Conservation (phyloP, 2,329 filamentous ascomycete species). For the Byssoonygena ceratinophila region DNA sequence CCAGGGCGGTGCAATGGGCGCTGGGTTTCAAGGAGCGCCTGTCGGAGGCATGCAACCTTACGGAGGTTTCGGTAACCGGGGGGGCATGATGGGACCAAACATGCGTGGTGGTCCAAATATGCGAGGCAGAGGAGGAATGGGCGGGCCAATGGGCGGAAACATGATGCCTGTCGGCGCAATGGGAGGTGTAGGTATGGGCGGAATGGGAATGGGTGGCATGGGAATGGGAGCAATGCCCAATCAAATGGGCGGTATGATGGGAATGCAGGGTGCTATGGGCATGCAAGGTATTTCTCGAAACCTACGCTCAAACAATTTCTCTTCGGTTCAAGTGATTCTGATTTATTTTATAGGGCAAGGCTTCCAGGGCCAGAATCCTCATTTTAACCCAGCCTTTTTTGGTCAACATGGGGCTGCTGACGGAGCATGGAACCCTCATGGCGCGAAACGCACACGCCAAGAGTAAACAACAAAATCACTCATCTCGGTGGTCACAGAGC, state of each 20-base stretch:
- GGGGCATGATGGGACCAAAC: constrained; percentile 42
- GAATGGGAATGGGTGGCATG: constrained; percentile 44
- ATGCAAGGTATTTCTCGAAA: constrained; percentile 37
- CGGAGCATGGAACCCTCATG: constrained; percentile 70
- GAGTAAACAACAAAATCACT: constrained; percentile 40
- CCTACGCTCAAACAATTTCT: constrained; percentile 11
- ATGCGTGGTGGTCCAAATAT: constrained; percentile 23
- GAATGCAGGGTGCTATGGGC: constrained; percentile 39
- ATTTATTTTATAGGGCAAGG: constrained; percentile 24
- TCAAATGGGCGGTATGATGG: constrained; percentile 51
- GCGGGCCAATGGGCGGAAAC: constrained; percentile 42
- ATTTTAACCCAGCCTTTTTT: constrained; percentile 68
- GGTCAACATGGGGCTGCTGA: constrained; percentile 40
- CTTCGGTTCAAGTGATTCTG: constrained; percentile 14
- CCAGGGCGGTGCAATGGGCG: constrained; percentile 33
- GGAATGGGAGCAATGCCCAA: constrained; percentile 45
- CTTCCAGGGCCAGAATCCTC: constrained; percentile 58
- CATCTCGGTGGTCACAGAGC: neutral
- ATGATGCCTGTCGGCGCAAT: constrained; percentile 34
- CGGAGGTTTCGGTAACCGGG: constrained; percentile 38
- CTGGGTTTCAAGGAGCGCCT: constrained; percentile 36
- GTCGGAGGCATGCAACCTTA: constrained; percentile 45
- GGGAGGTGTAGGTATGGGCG: constrained; percentile 40
- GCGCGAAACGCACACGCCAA: constrained; percentile 65
- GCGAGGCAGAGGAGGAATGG: constrained; percentile 47